Evolutionary conservation across 345 rosid species (phyloP), one percentile per base, ranked within the genome.

Genomic region (Acer yangbiense): DNA sequence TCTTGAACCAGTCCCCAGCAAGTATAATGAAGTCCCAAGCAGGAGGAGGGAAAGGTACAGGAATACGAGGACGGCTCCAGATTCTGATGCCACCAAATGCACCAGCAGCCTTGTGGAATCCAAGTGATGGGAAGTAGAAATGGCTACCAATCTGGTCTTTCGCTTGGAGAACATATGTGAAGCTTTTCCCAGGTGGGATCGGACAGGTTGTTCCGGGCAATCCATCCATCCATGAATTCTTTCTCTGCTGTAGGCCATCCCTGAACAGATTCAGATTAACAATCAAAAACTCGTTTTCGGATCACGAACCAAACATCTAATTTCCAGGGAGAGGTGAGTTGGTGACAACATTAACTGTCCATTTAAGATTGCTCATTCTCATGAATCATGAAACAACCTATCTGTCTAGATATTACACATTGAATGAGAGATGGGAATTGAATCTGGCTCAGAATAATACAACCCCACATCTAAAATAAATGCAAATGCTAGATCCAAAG

Each of bases 91-190:
- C 86, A 48, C 99, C 99, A 32, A 83, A 94, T 5, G 87, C 98
- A 50, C 99, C 99, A 4, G 98, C 99, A 16, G 98, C 98, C 85
- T 93, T 94, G 78, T 96, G 99, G 85, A 95, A 89, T 60, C 79
- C 86, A 65, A 93, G 87, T 29, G 98, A 95, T 14, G 99, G 98
- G 84, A 90, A 93, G 79, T 95, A 95, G 83, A 83, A 95, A 85
- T 84, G 91, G 78, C 92, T 95, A 46, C 98, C 99, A 3, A 95
- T 95, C 76, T 95, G 99, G 65, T 95, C 99, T 82, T 96, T 95
- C 11, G 88, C 91, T 83, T 95, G 99, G 65, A 95, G 85, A 17
- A 84, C 77, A 71, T 93, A 95, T 0, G 99, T 96, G 80, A 87
- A 92, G 84, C 89, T 96, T 85, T 76, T 91, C 35, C 97, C 93